Evolutionary conservation across 2,329 filamentous ascomycete genomes (phyloP), one percentile per base, ranked within the genome.

Genomic region (Alternaria ventricosa): DNA sequence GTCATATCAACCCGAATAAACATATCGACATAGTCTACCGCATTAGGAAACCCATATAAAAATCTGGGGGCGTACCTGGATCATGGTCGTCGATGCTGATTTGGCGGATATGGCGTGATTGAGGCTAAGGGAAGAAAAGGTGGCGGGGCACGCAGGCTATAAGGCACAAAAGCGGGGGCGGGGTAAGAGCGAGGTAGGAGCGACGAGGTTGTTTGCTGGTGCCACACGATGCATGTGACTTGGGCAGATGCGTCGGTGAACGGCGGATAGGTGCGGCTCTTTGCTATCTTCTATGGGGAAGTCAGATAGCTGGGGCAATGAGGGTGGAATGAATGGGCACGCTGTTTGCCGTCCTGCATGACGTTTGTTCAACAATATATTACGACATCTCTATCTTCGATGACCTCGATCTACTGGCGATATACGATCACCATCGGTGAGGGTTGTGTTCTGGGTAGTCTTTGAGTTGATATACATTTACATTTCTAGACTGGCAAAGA

Each of bases 31-130:
- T 28, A 67, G 63, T 65, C 55, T 67, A 49, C 70, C 71, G 23
- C 12, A 67, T 70, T 59, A 43, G 67, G 70, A 58, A 65, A 54
- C 57, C 65, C 63, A 49, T 46, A 54, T 15, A 46, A 28, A 64
- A 68, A n/a, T 45, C 11, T 30, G 55, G 61, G 55, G 27, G 54
- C 61, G 65, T 75, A 76, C 73, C 65, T 75, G 68, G 36, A 74
- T 53, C 74, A 75, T 76, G 30, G 55, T 71, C 64, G 58, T 61
- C 63, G 25, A 66, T 63, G 67, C 56, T 61, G 67, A 68, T 67
- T 56, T 71, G 71, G 70, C 70, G 71, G 71, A 57, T 66, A 74
- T 74, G 68, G 72, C 72, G 72, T 74, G 72, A 71, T 74, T 66
- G 67, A 53, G 55, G 71, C 50, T 67, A 69, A 59, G 66, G 69